Base-by-base conservation (phyloP, 2,329 filamentous ascomycete genomes). In the Penicillium expansum region DNA sequence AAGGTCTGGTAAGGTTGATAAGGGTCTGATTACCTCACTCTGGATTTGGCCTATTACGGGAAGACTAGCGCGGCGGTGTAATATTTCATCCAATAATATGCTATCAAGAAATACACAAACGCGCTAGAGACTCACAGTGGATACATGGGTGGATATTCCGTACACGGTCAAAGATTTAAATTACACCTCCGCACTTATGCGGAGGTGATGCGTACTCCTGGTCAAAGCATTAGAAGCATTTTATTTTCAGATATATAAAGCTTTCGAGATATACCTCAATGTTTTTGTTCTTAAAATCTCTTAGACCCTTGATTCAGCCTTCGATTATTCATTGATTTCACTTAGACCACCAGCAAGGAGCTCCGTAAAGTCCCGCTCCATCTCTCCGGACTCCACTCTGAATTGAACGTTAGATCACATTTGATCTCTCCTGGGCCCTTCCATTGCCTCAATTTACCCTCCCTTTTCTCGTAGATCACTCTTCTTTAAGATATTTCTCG, bases 331-430 rank as follows among this genome's bases (percentile, higher is more conserved):
- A 50, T 13, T 38, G 14, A 22, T 52, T 11, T 18, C 24, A 30
- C 18, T 13, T 49, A 30, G 50, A 18, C 37, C 20, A 39, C 35
- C 56, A 48, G 42, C 39, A 53, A 58, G 55, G 57, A 55, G 38
- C 56, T 62, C 63, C 64, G 64, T 64, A 60, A 62, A 57, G 58
- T 59, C 57, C 64, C 63, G 61, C 52, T 63, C 62, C 59, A 64
- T 62, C 22, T 24, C 41, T 56, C 53, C 54, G 38, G 58, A 60
- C 62, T 64, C 64, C 63, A 66, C 64, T 44, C 20, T 13, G 18
- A 51, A 51, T 43, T 24, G 18, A 37, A 47, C 52, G 49, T 62
- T 60, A 65, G 50, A 65, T 65, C 62, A 65, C 61, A 63, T 58
- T 54, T 61, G 20, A 57, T 41, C 52, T 32, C 30, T 44, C 39